A percentile compares a stretch with the other conserved stretches of the same genome.
phyloP scores from a whole-genome alignment of 305 asterid species.

The Plantago lanceolata region DNA sequence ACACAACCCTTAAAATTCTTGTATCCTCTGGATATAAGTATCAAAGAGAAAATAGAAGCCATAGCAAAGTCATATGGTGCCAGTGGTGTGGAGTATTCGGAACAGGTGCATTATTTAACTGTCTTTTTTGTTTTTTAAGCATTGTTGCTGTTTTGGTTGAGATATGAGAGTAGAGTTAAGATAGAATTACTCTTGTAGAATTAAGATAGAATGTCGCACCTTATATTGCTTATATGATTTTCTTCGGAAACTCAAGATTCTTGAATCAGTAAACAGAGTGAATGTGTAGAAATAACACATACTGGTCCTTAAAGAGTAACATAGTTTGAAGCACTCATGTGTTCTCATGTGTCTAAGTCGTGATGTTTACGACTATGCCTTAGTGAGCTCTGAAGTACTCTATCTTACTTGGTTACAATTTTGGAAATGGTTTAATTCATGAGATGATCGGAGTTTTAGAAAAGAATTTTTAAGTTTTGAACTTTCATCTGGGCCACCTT shows the following conservation, averaged over 20 bases:
- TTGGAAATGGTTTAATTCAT: too few relatives aligned
- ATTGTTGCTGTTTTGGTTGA: slow-evolving; percentile 4
- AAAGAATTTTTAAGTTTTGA: too few relatives aligned
- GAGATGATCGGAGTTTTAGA: too few relatives aligned
- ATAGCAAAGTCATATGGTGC: slow-evolving; percentile 96
- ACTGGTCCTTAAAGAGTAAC: too few relatives aligned
- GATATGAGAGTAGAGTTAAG: neutral
- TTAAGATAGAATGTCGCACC: neutral
- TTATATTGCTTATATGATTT: neutral
- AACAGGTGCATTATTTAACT: slow-evolving; percentile 52
- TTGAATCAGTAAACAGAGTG: neutral
- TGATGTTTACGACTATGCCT: too few relatives aligned
- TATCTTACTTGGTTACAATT: too few relatives aligned
- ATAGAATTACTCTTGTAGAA: too few relatives aligned
- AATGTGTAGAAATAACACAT: too few relatives aligned
- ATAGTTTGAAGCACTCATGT: too few relatives aligned
- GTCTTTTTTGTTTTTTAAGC: slow-evolving; percentile 3
- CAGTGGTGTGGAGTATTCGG: slow-evolving; percentile 84
- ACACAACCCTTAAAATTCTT: slow-evolving; percentile 69
- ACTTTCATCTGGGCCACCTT: too few relatives aligned
- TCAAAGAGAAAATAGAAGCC: slow-evolving; percentile 88
- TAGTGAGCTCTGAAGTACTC: too few relatives aligned
- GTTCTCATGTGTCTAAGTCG: too few relatives aligned
- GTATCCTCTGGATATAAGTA: slow-evolving; percentile 73
- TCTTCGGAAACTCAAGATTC: neutral